A percentile compares a stretch with the other conserved stretches of the same genome.
Conservation (phyloP, 495 filamentous ascomycete species). For the Aspergillus avenaceus region DNA sequence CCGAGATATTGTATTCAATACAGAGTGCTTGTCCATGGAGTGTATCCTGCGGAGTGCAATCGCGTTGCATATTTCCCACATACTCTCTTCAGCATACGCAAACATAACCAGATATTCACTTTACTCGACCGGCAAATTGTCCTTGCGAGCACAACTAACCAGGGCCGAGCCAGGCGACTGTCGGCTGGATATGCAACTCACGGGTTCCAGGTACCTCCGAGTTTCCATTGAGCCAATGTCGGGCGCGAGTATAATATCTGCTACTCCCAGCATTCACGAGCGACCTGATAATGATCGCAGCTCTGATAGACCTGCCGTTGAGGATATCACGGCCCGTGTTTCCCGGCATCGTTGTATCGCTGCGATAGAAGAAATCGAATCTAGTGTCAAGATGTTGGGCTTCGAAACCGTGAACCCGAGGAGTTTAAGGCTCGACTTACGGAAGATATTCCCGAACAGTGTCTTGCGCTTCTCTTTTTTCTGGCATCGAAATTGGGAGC, state of each 20-base stretch:
- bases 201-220: conserved; percentile 49
- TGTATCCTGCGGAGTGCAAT: conserved; percentile 67
- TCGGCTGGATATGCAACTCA: conserved; percentile 63
- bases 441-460: conserved; percentile 56
- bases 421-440: conserved; percentile 53
- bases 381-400: conserved; percentile 54
- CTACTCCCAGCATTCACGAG: conserved; percentile 43
- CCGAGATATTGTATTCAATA: conserved; percentile 59
- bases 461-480: conserved; percentile 61
- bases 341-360: conserved; percentile 53
- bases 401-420: conserved; percentile 56
- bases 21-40: conserved; percentile 65
- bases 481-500: conserved; percentile 55
- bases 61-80: conserved; percentile 64
- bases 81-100: conserved; percentile 57
- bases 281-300: conserved; percentile 34
- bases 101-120: conserved; percentile 53
- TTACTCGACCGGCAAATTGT: conserved; percentile 52
- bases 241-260: conserved; percentile 36
- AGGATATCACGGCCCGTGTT: conserved; percentile 50
- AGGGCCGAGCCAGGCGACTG: conserved; percentile 61
- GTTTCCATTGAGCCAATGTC: conserved; percentile 64
- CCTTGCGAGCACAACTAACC: conserved; percentile 51
- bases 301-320: conserved; percentile 44
- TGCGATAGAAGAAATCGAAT: conserved; percentile 60